Conservation (phyloP, 345 rosid species). For the Eucalyptus cloeziana region DNA sequence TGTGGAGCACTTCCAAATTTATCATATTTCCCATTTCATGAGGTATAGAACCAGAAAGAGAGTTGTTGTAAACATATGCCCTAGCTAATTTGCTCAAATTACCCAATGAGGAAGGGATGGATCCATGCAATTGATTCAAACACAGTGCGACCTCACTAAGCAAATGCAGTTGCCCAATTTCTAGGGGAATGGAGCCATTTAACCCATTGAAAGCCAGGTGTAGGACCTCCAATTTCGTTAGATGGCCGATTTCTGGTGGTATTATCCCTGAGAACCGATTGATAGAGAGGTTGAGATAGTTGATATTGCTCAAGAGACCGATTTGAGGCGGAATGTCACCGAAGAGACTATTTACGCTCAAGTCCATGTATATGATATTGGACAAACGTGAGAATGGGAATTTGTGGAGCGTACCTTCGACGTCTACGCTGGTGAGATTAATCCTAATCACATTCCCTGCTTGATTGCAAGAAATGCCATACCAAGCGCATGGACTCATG, state of each 20-base stretch:
- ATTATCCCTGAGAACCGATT: background rate
- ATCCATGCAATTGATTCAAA: constrained; percentile 5
- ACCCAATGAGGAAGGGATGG: constrained; percentile 9
- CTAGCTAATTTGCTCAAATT: background rate
- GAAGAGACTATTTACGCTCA: constrained; percentile 1
- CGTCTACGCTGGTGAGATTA: background rate
- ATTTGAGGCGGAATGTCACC: constrained; percentile 11
- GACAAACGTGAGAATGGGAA: constrained; percentile 8
- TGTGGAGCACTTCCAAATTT: too few species aligned
- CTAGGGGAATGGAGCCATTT: background rate
- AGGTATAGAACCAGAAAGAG: background rate
- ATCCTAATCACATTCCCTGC: background rate
- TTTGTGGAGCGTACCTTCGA: constrained; percentile 1
- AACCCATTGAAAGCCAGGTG: background rate
- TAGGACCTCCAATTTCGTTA: background rate
- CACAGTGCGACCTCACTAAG: background rate
- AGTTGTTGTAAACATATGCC: background rate
- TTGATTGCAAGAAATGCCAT: constrained; percentile 2
- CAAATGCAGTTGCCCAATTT: constrained; percentile 4
- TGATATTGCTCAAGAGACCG: background rate
- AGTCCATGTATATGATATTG: constrained; percentile 1
- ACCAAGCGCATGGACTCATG: background rate
- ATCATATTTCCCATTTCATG: background rate
- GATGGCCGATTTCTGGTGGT: background rate
- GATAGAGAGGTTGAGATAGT: background rate